These are phyloP conservation scores for Stemphylium lycopersici DNA, from an alignment of 2,329 filamentous ascomycete genomes.

Conservation along the genomic window DNA sequence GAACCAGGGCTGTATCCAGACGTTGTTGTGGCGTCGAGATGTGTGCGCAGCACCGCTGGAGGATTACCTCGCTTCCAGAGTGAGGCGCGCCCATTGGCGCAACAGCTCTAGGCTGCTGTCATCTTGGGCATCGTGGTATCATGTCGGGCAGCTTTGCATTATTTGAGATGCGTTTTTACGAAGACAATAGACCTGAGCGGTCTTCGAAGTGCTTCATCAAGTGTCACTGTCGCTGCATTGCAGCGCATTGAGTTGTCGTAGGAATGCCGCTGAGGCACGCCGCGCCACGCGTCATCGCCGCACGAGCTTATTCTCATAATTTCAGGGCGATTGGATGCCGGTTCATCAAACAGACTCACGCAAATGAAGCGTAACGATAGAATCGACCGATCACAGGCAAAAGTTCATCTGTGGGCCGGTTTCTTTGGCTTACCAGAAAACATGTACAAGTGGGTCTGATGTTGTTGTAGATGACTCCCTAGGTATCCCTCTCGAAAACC, in stretches of 20 bases:
- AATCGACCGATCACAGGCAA: not conserved
- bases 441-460: too few relatives aligned
- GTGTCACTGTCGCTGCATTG: not conserved
- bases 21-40: not conserved
- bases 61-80: constrained; percentile 16
- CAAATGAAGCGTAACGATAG: not conserved
- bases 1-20: not conserved
- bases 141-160: constrained; percentile 23
- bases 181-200: not conserved
- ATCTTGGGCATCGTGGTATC: constrained; percentile 22
- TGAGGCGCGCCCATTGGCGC: constrained; percentile 33
- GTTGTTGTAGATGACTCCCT: too few relatives aligned
- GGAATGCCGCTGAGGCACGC: not conserved
- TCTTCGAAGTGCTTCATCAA: not conserved
- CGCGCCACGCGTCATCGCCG: not conserved
- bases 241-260: not conserved
- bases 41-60: constrained; percentile 17
- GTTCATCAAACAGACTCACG: not conserved
- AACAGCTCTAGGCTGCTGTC: constrained; percentile 22
- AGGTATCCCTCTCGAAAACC: too few relatives aligned
- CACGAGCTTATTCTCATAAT: not conserved
- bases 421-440: too few relatives aligned
- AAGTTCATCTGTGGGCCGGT: too few relatives aligned
- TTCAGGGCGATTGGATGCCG: too few relatives aligned
- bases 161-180: not conserved